These are phyloP conservation scores for Aurifilum marmelostoma DNA, from an alignment of 2,329 filamentous ascomycete genomes.

Conservation along the genomic window DNA sequence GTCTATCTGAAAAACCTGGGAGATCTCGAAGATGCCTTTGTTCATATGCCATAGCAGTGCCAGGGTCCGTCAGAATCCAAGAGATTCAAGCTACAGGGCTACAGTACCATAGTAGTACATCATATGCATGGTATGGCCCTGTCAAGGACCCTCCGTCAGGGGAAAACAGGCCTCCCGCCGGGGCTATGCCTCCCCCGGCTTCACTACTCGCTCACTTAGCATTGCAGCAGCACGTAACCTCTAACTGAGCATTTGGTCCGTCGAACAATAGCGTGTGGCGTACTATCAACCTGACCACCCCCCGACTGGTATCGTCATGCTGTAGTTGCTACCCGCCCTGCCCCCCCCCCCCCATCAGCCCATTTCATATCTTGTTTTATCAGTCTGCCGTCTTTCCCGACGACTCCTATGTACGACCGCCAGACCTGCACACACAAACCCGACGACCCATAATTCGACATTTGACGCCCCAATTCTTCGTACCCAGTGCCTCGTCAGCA, in stretches of 20 bases:
- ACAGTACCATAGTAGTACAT: no score
- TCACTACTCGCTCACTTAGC: no score
- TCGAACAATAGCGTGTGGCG: not conserved
- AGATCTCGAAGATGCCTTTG: no score
- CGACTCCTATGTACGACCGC: not conserved
- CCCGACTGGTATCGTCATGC: not conserved
- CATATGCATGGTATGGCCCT: no score
- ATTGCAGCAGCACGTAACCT: not conserved
- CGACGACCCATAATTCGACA: constrained; percentile 3
- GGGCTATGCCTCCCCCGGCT: not conserved
- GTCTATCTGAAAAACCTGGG: not conserved
- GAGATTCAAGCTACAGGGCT: no score
- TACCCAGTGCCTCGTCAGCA: not conserved
- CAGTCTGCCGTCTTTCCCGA: constrained; percentile 8
- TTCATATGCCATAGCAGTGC: no score
- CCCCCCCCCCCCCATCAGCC: no score
- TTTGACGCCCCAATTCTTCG: not conserved
- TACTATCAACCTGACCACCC: not conserved
- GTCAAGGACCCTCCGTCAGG: not conserved
- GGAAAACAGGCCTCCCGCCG: not conserved
- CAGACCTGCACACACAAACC: not conserved
- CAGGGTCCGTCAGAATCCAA: no score
- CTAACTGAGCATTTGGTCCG: not conserved
- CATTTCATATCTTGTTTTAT: constrained; percentile 7
- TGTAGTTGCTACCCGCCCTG: not conserved